Evolutionary conservation across 2,329 filamentous ascomycete species (phyloP).

Genomic region (Penicillium brasilianum): DNA sequence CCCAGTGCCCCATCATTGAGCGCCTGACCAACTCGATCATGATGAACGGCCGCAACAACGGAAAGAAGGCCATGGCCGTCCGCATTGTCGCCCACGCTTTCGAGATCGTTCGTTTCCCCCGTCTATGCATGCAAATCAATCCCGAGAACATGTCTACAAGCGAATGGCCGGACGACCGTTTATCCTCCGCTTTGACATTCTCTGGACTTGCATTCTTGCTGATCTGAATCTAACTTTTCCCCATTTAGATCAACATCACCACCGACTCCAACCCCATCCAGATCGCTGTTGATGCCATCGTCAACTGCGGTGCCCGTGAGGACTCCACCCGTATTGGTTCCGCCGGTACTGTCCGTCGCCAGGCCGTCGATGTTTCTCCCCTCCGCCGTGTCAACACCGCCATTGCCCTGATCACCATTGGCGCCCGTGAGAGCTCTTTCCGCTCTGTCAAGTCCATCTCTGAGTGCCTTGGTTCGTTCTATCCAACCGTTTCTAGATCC

Average conservation of each 20-base stretch:
- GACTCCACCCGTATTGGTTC: slow-evolving; percentile 99
- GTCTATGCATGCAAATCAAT: slow-evolving; percentile 25
- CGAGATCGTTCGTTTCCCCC: slow-evolving; percentile 82
- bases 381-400: slow-evolving; percentile 99
- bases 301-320: slow-evolving; percentile 99
- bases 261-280: slow-evolving; percentile 99
- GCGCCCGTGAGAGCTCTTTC: slow-evolving; percentile 98
- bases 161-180: neutral
- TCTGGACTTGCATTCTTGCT: neutral
- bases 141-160: neutral
- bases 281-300: slow-evolving; percentile 98
- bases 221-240: slow-evolving; percentile 2
- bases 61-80: slow-evolving; percentile 99
- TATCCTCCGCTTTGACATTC: neutral
- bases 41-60: slow-evolving; percentile 99
- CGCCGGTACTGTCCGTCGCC: slow-evolving; percentile 98
- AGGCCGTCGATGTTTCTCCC: slow-evolving; percentile 99
- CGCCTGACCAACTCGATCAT: slow-evolving; percentile 99
- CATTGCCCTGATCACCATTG: slow-evolving; percentile 97
- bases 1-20: slow-evolving; percentile 99
- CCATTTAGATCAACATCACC: slow-evolving; percentile 93
- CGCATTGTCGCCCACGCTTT: slow-evolving; percentile 98
- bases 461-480: slow-evolving; percentile 57
- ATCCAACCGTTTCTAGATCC: no score
- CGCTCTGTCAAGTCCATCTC: slow-evolving; percentile 97